Evolutionary conservation across 495 filamentous ascomycete species (phyloP), one percentile per base, ranked within the genome.

Genomic region (Oidiodendron maius): DNA sequence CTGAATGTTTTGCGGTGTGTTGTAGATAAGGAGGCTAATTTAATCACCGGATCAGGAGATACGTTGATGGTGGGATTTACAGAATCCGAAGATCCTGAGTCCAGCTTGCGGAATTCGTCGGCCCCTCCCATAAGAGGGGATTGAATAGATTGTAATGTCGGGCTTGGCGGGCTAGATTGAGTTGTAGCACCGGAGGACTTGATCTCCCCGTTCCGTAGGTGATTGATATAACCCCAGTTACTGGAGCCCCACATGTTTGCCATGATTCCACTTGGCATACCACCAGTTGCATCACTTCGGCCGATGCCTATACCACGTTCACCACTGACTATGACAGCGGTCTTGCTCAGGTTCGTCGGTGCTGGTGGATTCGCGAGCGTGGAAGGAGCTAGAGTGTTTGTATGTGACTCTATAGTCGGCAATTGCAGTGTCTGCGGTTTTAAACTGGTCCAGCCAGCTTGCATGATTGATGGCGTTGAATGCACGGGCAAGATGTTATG

Each of bases 171-270:
- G 15, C 58, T 38, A 3, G 55, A 55, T 36, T 22, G 44, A 44
- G 46, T 50, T 10, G 36, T 17, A 21, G 21, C 18, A 2, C 17
- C 25, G 0, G 49, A 13, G 3, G 28, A 15, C 28, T 53, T 58
- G 32, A 53, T 46, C 10, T 58, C 55, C 23, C 50, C 52, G 25
- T 50, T 53, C 24, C 59, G 53, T n/a, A 61, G 56, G 18, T 50
- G 48, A 54, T 88, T 87, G 21, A 90, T 69, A 47, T 85, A 82
- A 5, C 85, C 81, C 85, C 88, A 94, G 32, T 89, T 82, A 30
- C 79, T 81, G 65, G 82, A 91, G 37, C 90, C 90, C 90, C 90
- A 96, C 45, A 93, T 70, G 57, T 96, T 96, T 16, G 89, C 90
- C 76, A 95, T 81, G 54, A 94, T 79, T 16, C 86, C 89, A 48